Base-by-base conservation (phyloP, 139 green algal species). In the Edaphochlamys debaryana region DNA sequence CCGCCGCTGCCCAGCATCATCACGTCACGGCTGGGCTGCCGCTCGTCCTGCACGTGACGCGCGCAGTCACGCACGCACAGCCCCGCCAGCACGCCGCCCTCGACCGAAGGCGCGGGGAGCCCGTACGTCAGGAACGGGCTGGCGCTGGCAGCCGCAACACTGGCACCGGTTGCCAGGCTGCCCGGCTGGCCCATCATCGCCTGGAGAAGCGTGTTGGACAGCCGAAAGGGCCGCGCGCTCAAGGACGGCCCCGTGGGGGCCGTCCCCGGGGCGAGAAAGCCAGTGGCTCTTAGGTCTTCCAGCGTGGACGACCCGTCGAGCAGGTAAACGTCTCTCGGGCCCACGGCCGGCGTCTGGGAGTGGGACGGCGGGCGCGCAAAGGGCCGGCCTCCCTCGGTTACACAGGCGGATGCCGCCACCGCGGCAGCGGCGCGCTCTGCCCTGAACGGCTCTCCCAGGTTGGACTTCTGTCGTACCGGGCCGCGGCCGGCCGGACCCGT, bases 1-100 rank as follows among this genome's bases (percentile, higher is more conserved):
- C 42, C 29, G 25, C 29, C 42, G 45, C n/a, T 32, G 8, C 17
- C 50, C 48, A 50, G 8, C 70, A 52, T 52, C 70, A 79, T 67
- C 70, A 79, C 70, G 45, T 79, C 70, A 22, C 70, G 70, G 20
- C 37, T 67, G 6, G 70, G 70, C 52, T 67, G 70, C 30, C 70
- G 48, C 34, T 66, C 50, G 70, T 79, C 70, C 32, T 79, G 70
- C 8, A 79, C 50, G 36, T 67, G 50, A 8, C 70, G 70, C 17
- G 32, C 70, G 52, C 70, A 79, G 70, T 79, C 70, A 4, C 50
- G n/a, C 20, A 79, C 70, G 25, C 41, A 77, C 27, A 63, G 8
- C 20, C 69, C 69, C 19, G n/a, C 8, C 15, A 77, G 41, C n/a
- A 62, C 45, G 45, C 69, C 69, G n/a, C 42, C 69, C 45, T 29